A percentile compares a stretch with the other conserved stretches of the same genome.
Evolutionary conservation across 768 basidiomycete genomes (phyloP).

Genomic region (Inosperma sp.): DNA sequence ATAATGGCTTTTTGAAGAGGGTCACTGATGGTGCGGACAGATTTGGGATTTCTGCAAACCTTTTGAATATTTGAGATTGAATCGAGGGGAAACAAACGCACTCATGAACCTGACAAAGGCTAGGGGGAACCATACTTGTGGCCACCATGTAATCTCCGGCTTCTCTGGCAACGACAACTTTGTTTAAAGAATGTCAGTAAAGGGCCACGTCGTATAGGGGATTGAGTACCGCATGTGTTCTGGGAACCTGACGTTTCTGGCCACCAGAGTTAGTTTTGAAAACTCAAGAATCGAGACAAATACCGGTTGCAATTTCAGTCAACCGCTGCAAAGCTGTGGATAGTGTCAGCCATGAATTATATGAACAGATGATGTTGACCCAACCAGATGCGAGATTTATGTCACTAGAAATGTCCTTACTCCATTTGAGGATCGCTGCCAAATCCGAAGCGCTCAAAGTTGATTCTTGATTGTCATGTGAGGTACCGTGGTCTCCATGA

Average conservation of each 20-base stretch:
- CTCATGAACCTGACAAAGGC: constrained; percentile 65
- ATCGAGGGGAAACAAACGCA: constrained; percentile 29
- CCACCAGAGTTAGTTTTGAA: constrained; percentile 4
- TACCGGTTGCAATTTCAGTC: constrained; percentile 69
- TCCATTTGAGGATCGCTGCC: constrained; percentile 68
- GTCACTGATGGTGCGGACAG: constrained; percentile 54
- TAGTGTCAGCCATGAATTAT: background rate
- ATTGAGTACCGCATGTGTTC: constrained; percentile 46
- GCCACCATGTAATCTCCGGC: constrained; percentile 68
- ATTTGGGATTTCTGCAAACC: constrained; percentile 48
- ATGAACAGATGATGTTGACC: constrained; percentile 6
- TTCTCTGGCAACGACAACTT: constrained; percentile 64
- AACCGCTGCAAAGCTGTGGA: constrained; percentile 54
- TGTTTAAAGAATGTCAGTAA: background rate
- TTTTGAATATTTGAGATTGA: constrained; percentile 4
- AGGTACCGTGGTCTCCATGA: constrained; percentile 31
- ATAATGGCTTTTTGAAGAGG: constrained; percentile 65
- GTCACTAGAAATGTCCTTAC: constrained; percentile 69
- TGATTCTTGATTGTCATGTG: constrained; percentile 50
- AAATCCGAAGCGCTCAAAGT: constrained; percentile 58
- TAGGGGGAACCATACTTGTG: constrained; percentile 58
- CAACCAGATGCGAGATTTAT: constrained; percentile 62
- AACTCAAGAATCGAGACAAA: constrained; percentile 4
- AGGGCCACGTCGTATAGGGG: background rate
- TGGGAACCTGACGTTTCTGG: constrained; percentile 66